Evolutionary conservation across 768 basidiomycete genomes (phyloP), one percentile per base, ranked within the genome.

Genomic region (Amanita fuliginea): DNA sequence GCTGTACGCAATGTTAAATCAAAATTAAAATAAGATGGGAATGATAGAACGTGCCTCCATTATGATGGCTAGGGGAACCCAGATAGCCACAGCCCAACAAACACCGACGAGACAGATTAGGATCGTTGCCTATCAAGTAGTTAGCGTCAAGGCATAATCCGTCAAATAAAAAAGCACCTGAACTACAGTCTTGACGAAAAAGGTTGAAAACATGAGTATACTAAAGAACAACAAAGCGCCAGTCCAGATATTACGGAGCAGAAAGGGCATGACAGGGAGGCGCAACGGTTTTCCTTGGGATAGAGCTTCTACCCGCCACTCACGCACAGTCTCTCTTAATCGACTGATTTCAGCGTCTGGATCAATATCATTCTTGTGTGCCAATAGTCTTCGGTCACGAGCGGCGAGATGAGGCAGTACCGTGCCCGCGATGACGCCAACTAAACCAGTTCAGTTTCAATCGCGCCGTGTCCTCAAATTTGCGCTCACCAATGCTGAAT

Each of bases 41-140:
- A 30, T 44, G 18, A 33, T 22, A 5, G 30, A 22, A 57, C 75
- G 44, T 54, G 79, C 91, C 79, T 94, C 93, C 93, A 97, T 97
- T 66, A 97, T 90, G 59, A 96, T 92, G 16, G 93, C 87, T 56
- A 96, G 96, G 2, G 93, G 93, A 13, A 90, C 89, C 94, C 94
- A 96, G 68, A 88, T 90, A n/a, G 94, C 90, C 35, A 96, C 89
- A 8, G 92, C 89, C 94, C 94, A 97, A 63, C 86, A 94, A 33
- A 96, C 85, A 37, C 94, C 94, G 19, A 95, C 80, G 46, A 94
- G 61, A 46, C 81, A 81, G 49, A 96, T 87, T 58, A 86, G 81
- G 14, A 82, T 64, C 13, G 88, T 88, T 7, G 94, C 94, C 76
- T 86, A 59, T 14, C 35, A 47, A 48, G 22, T 26, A 28, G 18